These are phyloP conservation scores for Evernia prunastri DNA, from an alignment of 495 filamentous ascomycete species.

Conservation along the genomic window DNA sequence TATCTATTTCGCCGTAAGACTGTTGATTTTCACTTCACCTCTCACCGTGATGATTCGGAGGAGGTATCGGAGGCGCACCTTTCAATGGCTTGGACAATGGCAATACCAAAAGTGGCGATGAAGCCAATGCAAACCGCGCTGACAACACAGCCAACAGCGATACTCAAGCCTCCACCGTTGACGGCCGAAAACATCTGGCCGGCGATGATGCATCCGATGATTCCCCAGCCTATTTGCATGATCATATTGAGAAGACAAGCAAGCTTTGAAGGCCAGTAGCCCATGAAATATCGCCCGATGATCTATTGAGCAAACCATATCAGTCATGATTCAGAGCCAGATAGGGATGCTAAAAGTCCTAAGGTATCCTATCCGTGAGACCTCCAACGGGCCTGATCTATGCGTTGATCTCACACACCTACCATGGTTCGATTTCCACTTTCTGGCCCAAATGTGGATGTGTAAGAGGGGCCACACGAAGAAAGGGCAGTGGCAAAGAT, in stretches of 20 bases:
- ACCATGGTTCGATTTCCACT: conserved; percentile 68
- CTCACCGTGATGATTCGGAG: too few relatives aligned
- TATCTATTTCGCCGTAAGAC: conserved; percentile 40
- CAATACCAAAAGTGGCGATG: conserved; percentile 69
- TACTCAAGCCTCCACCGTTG: conserved; percentile 49
- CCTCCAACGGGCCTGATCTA: too few relatives aligned
- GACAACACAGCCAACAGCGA: conserved; percentile 63
- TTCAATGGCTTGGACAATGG: conserved; percentile 63
- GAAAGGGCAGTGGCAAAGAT: conserved; percentile 58
- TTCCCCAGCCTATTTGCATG: conserved; percentile 59
- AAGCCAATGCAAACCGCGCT: conserved; percentile 52
- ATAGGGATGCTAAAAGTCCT: too few relatives aligned
- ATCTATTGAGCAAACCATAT: conserved; percentile 39
- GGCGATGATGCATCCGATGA: conserved; percentile 53
- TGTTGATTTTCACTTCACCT: conserved; percentile 10
- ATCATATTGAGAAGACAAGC: conserved; percentile 61
- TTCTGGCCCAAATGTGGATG: conserved; percentile 60
- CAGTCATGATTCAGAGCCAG: conserved; percentile 10
- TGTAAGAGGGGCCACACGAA: conserved; percentile 56
- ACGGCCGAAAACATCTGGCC: conserved; percentile 51
- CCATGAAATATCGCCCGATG: conserved; percentile 64
- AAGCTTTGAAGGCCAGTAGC: conserved; percentile 67
- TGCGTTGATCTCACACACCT: too few relatives aligned
- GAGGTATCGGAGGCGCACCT: too few relatives aligned
- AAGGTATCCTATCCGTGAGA: too few relatives aligned